phyloP scores from a whole-genome alignment of 2,329 filamentous ascomycete genomes.

The Cladophialophora carrionii region DNA sequence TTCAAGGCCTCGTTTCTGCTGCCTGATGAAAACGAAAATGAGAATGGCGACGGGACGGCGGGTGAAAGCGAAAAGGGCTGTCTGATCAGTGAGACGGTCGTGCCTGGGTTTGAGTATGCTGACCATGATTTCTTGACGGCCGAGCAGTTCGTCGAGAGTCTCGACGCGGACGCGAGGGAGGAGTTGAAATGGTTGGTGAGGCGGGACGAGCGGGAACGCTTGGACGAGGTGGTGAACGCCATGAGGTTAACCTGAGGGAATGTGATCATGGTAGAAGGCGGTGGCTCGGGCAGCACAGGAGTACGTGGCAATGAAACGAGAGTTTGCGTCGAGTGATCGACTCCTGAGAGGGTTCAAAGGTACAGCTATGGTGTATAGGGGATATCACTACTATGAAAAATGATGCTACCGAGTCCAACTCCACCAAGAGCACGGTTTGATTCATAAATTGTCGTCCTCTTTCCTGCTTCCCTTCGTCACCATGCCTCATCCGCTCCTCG shows the following conservation, averaged over 20 bases:
- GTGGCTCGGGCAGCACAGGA: not conserved
- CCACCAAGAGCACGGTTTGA: not conserved
- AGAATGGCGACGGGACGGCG: constrained; percentile 26
- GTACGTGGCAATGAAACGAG: constrained; percentile 8
- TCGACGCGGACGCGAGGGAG: constrained; percentile 55
- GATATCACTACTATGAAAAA: constrained; percentile 9
- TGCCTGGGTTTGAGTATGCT: constrained; percentile 68
- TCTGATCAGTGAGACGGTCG: constrained; percentile 69
- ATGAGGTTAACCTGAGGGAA: too few species aligned
- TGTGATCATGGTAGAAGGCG: too few species aligned
- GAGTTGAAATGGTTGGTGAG: constrained; percentile 50
- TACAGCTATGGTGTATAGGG: constrained; percentile 12
- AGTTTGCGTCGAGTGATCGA: not conserved
- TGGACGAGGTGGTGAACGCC: constrained; percentile 19
- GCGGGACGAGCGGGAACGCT: constrained; percentile 33
- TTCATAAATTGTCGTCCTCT: not conserved
- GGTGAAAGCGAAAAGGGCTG: constrained; percentile 53
- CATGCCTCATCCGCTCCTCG: not conserved
- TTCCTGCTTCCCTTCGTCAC: not conserved
- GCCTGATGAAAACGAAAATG: constrained; percentile 42
- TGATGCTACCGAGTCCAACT: not conserved
- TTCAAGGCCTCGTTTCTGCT: constrained; percentile 68
- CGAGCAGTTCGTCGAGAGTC: constrained; percentile 56
- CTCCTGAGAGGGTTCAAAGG: not conserved
- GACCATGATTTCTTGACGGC: constrained; percentile 68